Conservation (phyloP, 176 grass and related monocot species). For the Paspalum vaginatum region DNA sequence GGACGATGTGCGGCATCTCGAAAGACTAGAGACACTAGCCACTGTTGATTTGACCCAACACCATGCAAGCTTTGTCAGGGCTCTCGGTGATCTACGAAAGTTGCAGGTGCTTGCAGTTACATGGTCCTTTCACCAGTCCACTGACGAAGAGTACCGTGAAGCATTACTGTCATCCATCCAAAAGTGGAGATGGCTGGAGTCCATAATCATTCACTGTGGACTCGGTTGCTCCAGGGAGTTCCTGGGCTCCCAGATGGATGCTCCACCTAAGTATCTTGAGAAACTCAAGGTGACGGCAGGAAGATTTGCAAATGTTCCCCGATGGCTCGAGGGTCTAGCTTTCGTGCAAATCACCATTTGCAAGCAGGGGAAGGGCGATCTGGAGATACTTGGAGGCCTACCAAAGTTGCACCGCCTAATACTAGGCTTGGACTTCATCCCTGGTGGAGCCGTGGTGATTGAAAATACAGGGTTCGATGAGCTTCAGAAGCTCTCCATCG, state of each 20-base stretch:
- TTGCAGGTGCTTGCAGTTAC: background rate
- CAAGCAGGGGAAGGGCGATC: background rate
- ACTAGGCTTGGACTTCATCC: background rate
- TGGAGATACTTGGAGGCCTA: background rate
- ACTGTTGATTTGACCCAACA: background rate
- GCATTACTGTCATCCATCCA: no score
- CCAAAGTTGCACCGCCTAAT: background rate
- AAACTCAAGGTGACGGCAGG: background rate
- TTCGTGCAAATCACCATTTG: constrained; percentile 8
- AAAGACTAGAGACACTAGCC: background rate
- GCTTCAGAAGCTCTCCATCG: background rate
- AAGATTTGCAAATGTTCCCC: background rate
- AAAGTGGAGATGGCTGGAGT: no score
- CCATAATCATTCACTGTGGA: constrained; percentile 23
- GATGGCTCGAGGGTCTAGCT: background rate
- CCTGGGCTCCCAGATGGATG: background rate
- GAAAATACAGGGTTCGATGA: background rate
- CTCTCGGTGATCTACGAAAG: fast-evolving
- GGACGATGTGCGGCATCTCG: fast-evolving
- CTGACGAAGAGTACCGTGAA: background rate
- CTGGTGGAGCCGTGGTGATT: background rate
- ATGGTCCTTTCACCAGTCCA: constrained; percentile 4
- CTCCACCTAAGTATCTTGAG: fast-evolving
- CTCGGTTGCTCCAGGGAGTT: constrained; percentile 22
- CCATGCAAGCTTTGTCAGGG: background rate